Evolutionary conservation across 257 asterid species (phyloP), one percentile per base, ranked within the genome.

Genomic region (Prunella vulgaris): DNA sequence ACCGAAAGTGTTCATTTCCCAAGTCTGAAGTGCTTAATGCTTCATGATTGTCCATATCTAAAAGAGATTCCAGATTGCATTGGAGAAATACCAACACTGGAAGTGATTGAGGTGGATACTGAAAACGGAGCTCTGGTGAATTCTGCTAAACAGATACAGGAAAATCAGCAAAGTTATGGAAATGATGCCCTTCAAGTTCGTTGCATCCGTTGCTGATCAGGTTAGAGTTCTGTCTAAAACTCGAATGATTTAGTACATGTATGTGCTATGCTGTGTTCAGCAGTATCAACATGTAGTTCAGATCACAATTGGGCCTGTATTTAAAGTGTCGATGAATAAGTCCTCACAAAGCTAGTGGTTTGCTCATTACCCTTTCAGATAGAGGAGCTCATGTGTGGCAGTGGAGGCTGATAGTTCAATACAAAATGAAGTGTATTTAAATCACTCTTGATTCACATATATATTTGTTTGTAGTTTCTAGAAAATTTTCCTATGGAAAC

Each of bases 81-180:
- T 37, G 77, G 71, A 3, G 71, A 72, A 10, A 38, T 72, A n/a
- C 32, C 66, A 21, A n/a, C n/a, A n/a, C 57, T 71, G 13, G 46
- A 62, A 15, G 3, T 61, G 22, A 71, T 71, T 49, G 70, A 71
- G 64, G 57, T 72, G 18, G 30, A 35, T 24, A 10, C 5, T 32
- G 5, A 21, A 7, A 68, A 5, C 0, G 1, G 2, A 12, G 1
- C 28, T 48, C 42, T 71, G 1, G 56, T 62, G 28, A 6, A 61
- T 3, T 61, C 64, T 0, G 76, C 52, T 12, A 61, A 35, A 18
- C 12, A 0, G 21, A 49, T 61, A 24, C 54, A n/a, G n/a, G 13
- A 61, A 18, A 65, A 62, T n/a, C 70, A 22, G n/a, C 30, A 10
- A 14, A 20, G 14, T 5, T 63, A 9, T 7, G 70, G 58, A 9